Evolutionary conservation across 2,329 filamentous ascomycete species (phyloP), one percentile per base, ranked within the genome.

Genomic region (Fusarium sp.): DNA sequence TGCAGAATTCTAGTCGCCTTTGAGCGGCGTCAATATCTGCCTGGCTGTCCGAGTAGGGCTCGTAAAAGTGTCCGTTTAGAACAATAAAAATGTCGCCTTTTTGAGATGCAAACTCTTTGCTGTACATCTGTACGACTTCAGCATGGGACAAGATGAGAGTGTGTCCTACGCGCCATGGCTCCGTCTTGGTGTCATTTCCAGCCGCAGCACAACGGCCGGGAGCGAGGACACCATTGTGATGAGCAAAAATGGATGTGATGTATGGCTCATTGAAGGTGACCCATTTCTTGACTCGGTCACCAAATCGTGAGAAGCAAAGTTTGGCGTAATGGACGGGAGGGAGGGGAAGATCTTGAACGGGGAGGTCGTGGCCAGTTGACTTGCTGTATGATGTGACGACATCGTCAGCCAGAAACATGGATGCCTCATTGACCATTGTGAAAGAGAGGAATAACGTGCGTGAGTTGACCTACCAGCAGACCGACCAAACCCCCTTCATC

Each of bases 261-360:
- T 66, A 76, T 1, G 79, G 80, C 54, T 82, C 80, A 45, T 81
- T 82, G 6, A 78, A 75, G 0, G 80, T 82, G 35, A 81, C 66
- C 80, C 80, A 82, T 34, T 72, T 68, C 54, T 40, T 59, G 10
- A 59, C 35, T 27, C 56, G 1, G 1, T 59, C 56, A 1, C 56
- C 56, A 59, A 59, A 59, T 1, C 35, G 35, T 13, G 56, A 59
- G 35, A 59, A 59, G 4, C 56, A 59, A 2, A 59, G 24, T 4
- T 18, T 59, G 1, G 56, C 56, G 11, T 40, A 59, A 4, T 13
- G 35, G 8, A 40, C 78, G 8, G 73, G 52, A 4, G 80, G 80
- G 0, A 84, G 78, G 20, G 72, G 62, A 11, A 74, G 70, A 11
- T 73, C 61, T 37, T 62, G 52, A 5, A 70, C 61, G 6, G 45